phyloP scores from a whole-genome alignment of 257 asterid species.

The Capsicum pubescens region DNA sequence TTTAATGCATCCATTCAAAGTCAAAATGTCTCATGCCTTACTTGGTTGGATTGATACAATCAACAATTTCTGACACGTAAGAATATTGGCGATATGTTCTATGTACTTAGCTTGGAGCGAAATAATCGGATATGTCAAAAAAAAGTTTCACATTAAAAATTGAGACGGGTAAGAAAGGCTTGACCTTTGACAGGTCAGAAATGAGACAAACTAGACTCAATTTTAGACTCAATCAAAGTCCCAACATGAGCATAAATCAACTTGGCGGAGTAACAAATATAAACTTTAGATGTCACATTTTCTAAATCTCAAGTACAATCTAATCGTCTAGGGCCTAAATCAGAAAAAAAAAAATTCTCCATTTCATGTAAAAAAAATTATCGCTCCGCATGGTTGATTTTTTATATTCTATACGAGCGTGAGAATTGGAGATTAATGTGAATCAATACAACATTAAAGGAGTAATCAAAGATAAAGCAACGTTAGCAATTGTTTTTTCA shows the following conservation, averaged over 20 bases:
- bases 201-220: background rate
- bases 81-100: background rate
- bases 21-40: background rate
- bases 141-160: background rate
- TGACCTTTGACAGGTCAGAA: background rate
- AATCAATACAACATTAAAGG: background rate
- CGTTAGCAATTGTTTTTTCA: background rate
- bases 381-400: background rate
- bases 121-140: background rate
- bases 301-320: background rate
- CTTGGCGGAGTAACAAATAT: background rate
- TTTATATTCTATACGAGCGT: background rate
- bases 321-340: background rate
- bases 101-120: background rate
- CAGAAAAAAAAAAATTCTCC: background rate
- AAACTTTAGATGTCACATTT: background rate
- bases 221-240: background rate
- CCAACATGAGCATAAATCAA: background rate
- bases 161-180: background rate
- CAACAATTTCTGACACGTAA: background rate
- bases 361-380: background rate
- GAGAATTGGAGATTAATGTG: background rate
- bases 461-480: background rate
- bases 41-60: background rate
- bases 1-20: background rate